Percentiles rank a stretch among this genome's conserved stretches.
Conservation (phyloP, 148 eudicot species). For the Rhododendron henanense region DNA sequence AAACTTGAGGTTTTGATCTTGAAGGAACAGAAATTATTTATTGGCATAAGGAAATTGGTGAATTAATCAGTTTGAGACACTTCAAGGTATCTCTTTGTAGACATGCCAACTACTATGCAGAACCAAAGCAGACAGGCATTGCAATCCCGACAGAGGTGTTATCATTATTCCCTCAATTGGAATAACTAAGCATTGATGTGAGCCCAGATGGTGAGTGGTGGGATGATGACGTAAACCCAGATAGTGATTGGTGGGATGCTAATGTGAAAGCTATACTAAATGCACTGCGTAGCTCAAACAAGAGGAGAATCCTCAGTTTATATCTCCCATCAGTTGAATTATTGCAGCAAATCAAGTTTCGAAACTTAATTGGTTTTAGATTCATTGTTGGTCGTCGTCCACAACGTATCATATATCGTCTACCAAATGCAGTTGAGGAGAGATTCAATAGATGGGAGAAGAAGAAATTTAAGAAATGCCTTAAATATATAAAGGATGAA, state of each 20-base stretch:
- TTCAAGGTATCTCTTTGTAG: not conserved
- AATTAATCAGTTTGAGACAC: not conserved
- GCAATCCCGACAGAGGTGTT: not conserved
- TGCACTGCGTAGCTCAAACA: not conserved
- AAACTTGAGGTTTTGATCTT: too few relatives aligned
- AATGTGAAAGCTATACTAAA: not conserved
- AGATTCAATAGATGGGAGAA: not conserved
- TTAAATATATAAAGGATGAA: not conserved
- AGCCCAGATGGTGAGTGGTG: not conserved
- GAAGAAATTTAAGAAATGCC: not conserved
- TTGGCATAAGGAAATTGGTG: too few relatives aligned
- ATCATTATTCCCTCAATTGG: not conserved
- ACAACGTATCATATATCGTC: not conserved
- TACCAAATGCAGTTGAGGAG: not conserved
- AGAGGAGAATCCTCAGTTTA: not conserved
- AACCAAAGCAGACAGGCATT: not conserved
- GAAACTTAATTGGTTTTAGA: not conserved
- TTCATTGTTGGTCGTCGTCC: not conserved
- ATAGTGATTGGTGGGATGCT: not conserved
- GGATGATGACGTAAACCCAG: not conserved
- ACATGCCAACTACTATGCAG: not conserved
- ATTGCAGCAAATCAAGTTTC: not conserved
- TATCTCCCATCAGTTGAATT: not conserved
- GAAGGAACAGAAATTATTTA: too few relatives aligned
- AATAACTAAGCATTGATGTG: not conserved